phyloP scores from a whole-genome alignment of 805 yeast species.

The Saturnispora quitensis region DNA sequence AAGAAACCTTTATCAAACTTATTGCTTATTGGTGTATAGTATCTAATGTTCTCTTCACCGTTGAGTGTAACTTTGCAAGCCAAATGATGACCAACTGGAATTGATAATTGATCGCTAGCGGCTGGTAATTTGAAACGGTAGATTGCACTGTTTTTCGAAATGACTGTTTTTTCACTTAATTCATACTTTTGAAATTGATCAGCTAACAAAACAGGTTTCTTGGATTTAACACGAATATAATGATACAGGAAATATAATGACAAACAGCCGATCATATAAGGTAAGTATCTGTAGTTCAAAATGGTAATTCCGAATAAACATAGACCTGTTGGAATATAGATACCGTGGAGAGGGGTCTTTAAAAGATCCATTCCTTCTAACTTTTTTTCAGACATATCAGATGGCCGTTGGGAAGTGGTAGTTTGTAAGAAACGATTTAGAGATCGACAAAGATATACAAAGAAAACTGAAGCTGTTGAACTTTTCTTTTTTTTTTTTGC shows the following conservation, averaged over 20 bases:
- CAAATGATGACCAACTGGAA: constrained; percentile 71
- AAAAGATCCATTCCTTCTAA: constrained; percentile 36
- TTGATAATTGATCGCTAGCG: constrained; percentile 49
- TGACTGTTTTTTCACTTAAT: constrained; percentile 62
- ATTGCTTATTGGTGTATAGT: constrained; percentile 71
- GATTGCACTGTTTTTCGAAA: constrained; percentile 63
- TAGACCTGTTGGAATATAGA: constrained; percentile 59
- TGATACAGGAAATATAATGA: constrained; percentile 31
- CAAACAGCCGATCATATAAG: constrained; percentile 33
- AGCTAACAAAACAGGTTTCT: constrained; percentile 34
- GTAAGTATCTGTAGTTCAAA: constrained; percentile 42
- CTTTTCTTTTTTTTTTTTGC: not conserved
- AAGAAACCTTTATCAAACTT: constrained; percentile 63
- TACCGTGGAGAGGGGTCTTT: constrained; percentile 67
- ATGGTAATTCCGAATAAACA: constrained; percentile 52
- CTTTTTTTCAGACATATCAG: constrained; percentile 6
- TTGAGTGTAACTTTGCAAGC: constrained; percentile 43
- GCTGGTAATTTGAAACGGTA: constrained; percentile 61
- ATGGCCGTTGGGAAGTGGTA: not conserved
- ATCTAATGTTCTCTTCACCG: constrained; percentile 49
- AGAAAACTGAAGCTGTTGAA: not conserved
- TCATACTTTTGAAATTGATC: constrained; percentile 59
- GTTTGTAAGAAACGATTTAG: not conserved
- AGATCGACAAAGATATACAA: not conserved
- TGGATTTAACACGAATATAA: constrained; percentile 28